These are phyloP conservation scores for Sporothrix inflata DNA, from an alignment of 2,329 filamentous ascomycete species.

Conservation along the genomic window DNA sequence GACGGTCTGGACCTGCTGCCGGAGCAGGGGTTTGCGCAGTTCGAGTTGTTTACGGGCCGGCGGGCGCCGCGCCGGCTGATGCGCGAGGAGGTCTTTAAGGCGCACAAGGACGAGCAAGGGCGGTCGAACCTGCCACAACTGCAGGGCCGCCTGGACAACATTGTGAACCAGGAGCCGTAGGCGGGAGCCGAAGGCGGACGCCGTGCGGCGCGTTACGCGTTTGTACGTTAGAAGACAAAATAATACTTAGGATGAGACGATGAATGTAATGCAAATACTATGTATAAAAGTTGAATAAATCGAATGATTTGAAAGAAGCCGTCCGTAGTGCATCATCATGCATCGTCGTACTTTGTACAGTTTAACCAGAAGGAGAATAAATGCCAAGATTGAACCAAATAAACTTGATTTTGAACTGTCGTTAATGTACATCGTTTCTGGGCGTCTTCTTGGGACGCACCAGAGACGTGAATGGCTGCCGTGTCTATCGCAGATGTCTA, in stretches of 20 bases:
- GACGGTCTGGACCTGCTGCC: slow-evolving; percentile 72
- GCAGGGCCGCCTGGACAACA: slow-evolving; percentile 46
- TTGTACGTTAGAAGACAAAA: too few relatives aligned
- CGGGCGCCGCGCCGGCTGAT: slow-evolving; percentile 70
- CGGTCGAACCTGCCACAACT: slow-evolving; percentile 39
- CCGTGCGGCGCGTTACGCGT: too few relatives aligned
- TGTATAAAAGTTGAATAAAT: neutral
- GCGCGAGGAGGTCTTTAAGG: slow-evolving; percentile 59
- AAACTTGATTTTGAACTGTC: neutral
- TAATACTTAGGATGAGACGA: neutral
- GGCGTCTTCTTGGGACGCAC: neutral
- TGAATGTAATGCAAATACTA: neutral
- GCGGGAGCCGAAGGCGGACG: neutral
- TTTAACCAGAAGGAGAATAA: neutral
- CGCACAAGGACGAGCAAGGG: slow-evolving; percentile 46
- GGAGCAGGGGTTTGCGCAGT: slow-evolving; percentile 76
- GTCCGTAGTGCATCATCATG: too few relatives aligned
- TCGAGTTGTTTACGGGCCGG: slow-evolving; percentile 74
- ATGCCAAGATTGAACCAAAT: neutral
- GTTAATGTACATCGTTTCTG: slow-evolving; percentile 13
- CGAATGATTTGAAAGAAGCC: neutral
- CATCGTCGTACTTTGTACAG: too few relatives aligned
- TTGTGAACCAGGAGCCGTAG: slow-evolving; percentile 47
- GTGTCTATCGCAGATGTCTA: slow-evolving; percentile 8
- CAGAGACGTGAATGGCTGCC: neutral